Evolutionary conservation across 805 yeast species (phyloP).

Genomic region (Ogataea nakhonphanomensis): DNA sequence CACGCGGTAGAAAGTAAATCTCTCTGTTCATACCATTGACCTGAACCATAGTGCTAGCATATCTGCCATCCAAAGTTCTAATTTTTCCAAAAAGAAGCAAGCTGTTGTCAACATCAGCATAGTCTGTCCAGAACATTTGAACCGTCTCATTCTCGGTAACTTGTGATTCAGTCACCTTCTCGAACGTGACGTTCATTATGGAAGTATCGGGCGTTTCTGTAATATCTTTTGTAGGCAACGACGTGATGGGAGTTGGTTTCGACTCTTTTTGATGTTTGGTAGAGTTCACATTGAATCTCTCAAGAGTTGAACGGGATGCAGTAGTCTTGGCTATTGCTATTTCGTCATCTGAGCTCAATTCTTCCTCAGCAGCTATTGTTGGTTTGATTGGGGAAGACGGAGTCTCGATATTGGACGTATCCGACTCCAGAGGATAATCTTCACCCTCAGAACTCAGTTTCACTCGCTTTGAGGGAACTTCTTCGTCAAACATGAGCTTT

Average conservation of each 20-base stretch:
- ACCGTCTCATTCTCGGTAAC: constrained; percentile 40
- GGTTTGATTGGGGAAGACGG: constrained; percentile 33
- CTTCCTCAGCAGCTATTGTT: constrained; percentile 18
- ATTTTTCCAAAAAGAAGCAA: constrained; percentile 81
- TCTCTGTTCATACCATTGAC: constrained; percentile 67
- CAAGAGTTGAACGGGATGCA: constrained; percentile 17
- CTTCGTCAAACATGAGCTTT: constrained; percentile 22
- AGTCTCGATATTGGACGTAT: constrained; percentile 13
- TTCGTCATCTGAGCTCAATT: constrained; percentile 52
- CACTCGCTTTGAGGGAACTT: constrained; percentile 21
- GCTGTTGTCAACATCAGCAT: constrained; percentile 67
- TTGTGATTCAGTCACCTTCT: constrained; percentile 35
- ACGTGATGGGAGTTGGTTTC: constrained; percentile 6
- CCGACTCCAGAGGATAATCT: constrained; percentile 20
- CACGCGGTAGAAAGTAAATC: constrained; percentile 73
- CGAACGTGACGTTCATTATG: constrained; percentile 22
- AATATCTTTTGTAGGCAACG: constrained; percentile 24
- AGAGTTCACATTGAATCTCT: constrained; percentile 41
- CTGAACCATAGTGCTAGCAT: constrained; percentile 75
- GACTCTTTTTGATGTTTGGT: constrained; percentile 16
- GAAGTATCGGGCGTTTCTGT: constrained; percentile 2
- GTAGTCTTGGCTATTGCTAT: constrained; percentile 45
- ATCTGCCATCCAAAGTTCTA: constrained; percentile 50
- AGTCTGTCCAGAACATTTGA: constrained; percentile 88
- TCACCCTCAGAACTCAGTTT: constrained; percentile 26